Conservation (phyloP, 441 rosid species). For the Francoa sonchifolia region DNA sequence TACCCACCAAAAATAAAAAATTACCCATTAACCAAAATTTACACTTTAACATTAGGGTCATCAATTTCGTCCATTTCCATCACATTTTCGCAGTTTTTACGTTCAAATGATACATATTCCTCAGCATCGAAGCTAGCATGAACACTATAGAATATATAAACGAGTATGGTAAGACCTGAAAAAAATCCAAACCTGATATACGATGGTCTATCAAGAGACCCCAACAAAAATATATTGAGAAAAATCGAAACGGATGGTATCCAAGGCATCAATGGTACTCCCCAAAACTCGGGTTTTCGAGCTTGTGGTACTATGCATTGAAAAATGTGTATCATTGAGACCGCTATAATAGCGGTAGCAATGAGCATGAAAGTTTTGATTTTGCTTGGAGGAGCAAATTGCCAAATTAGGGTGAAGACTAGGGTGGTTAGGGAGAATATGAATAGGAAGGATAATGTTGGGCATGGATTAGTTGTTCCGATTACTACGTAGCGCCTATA, state of each 20-base stretch:
- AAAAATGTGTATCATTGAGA: conserved; percentile 36
- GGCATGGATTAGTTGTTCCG: conserved; percentile 60
- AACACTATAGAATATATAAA: conserved; percentile 67
- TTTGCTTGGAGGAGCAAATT: conserved; percentile 38
- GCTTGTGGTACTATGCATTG: conserved; percentile 46
- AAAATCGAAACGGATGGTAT: conserved; percentile 66
- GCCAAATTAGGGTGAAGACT: conserved; percentile 59
- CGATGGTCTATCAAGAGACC: conserved; percentile 56
- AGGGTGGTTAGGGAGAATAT: conserved; percentile 44
- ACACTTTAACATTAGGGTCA: conserved; percentile 23
- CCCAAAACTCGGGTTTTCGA: conserved; percentile 76
- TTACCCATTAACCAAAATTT: too few relatives aligned
- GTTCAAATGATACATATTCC: conserved; percentile 24
- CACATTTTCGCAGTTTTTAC: conserved; percentile 23
- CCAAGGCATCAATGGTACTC: conserved; percentile 88
- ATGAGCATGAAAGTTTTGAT: conserved; percentile 46
- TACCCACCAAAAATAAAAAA: too few relatives aligned
- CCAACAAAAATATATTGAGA: conserved; percentile 68
- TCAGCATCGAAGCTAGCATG: conserved; percentile 87
- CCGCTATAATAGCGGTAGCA: conserved; percentile 23
- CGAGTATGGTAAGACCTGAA: conserved; percentile 40
- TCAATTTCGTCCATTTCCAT: conserved; percentile 33
- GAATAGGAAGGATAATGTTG: conserved; percentile 54
- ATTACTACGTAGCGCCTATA: conserved; percentile 54
- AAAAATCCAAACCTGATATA: conserved; percentile 59